Conservation (phyloP, 345 rosid species). For the Hypericum androsaemum region DNA sequence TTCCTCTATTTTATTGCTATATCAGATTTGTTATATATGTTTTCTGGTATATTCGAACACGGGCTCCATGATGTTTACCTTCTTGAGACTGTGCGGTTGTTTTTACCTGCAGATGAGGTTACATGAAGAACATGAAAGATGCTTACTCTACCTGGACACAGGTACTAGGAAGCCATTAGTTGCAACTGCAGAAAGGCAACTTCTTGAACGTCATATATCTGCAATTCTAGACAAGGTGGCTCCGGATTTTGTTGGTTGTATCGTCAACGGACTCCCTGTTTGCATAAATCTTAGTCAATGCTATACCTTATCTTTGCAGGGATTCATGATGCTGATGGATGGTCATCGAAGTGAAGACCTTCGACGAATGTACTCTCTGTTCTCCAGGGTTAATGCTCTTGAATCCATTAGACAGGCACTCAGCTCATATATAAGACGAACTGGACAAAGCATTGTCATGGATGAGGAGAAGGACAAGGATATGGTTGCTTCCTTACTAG, state of each 20-base stretch:
- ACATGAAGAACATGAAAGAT: constrained; percentile 95
- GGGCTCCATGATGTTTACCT: neutral
- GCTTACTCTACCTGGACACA: constrained; percentile 78
- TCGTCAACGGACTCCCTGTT: neutral
- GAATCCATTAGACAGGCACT: constrained; percentile 80
- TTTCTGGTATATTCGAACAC: neutral
- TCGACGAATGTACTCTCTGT: constrained; percentile 64
- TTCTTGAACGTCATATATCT: constrained; percentile 78
- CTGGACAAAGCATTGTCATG: constrained; percentile 77
- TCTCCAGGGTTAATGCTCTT: constrained; percentile 75
- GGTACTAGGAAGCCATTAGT: constrained; percentile 77
- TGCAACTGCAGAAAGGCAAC: constrained; percentile 76
- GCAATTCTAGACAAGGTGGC: constrained; percentile 90
- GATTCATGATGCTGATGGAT: constrained; percentile 81
- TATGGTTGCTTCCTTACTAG: constrained; percentile 79
- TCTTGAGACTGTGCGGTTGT: constrained; percentile 6
- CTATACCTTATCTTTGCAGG: constrained; percentile 37
- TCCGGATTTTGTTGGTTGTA: constrained; percentile 6
- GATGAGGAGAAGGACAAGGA: constrained; percentile 99
- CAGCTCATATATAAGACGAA: constrained; percentile 65
- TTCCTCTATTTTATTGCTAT: constrained; percentile 5
- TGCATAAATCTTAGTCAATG: constrained; percentile 1
- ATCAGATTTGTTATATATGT: neutral
- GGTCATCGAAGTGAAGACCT: constrained; percentile 90
- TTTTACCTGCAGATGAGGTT: constrained; percentile 58